Evolutionary conservation across 768 basidiomycete species (phyloP).

Genomic region (Lyophyllum decastes): DNA sequence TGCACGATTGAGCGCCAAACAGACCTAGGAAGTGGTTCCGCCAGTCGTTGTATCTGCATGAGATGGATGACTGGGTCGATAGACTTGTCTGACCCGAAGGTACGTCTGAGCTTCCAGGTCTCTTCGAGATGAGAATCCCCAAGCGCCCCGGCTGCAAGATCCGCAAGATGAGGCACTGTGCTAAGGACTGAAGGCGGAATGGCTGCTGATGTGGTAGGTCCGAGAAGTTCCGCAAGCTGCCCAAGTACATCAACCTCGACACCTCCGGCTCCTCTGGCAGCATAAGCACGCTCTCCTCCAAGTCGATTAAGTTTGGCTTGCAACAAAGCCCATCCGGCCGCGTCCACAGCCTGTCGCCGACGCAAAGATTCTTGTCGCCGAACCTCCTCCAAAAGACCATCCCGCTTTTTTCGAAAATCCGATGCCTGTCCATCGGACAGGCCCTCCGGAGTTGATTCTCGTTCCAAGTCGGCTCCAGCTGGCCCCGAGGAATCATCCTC

Average conservation of each 20-base stretch:
- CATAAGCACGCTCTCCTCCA: too few species aligned
- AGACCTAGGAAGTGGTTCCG: neutral
- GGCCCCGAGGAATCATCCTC: too few species aligned
- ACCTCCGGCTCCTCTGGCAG: too few species aligned
- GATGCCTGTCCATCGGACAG: too few species aligned
- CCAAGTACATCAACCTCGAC: neutral
- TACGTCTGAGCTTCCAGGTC: neutral
- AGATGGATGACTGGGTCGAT: neutral
- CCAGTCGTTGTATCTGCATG: neutral
- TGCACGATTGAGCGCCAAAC: conserved; percentile 9
- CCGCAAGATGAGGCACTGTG: neutral
- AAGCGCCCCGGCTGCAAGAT: neutral
- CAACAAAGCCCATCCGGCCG: neutral
- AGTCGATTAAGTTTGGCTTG: neutral
- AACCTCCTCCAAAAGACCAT: too few species aligned
- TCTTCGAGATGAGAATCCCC: neutral
- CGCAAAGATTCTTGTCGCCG: too few species aligned
- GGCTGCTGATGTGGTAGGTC: neutral
- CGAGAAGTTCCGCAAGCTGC: neutral
- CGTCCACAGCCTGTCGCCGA: too few species aligned
- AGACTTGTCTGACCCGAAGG: neutral
- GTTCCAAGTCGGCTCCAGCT: too few species aligned
- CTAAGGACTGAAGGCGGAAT: neutral
- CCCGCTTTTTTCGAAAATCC: too few species aligned
- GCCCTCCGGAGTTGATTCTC: too few species aligned